Evolutionary conservation across 306 rosid genomes (phyloP), one percentile per base, ranked within the genome.

Genomic region (Sphenostylis stenocarpa): DNA sequence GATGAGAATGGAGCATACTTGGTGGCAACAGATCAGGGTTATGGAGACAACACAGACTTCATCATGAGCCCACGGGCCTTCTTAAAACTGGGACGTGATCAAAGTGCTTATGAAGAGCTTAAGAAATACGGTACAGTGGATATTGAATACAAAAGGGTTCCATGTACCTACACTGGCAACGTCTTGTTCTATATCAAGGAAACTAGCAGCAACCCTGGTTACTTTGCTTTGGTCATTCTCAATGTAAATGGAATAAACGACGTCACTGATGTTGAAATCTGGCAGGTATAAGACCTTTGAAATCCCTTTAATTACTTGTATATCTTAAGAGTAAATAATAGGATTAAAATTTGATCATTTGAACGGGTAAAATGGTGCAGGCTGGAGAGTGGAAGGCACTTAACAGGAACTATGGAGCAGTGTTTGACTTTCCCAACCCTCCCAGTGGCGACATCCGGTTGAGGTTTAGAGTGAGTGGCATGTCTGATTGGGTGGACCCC

Each of bases 401-500:
- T 89, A 85, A 91, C 8, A 87, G 88, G 45, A 80, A 77, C 3
- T 86, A 44, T 21, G 97, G 96, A 17, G 90, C 80, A 49, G 93
- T 92, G 13, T 92, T 87, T 86, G 97, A 92, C 81, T 68, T 57
- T 58, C 41, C 70, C 9, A 90, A 45, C 80, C 90, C 93, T 57
- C 91, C 97, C n/a, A 51, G 52, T 1, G 91, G 90, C 3, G 11
- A 80, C 3, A 14, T 90, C 3, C 44, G 20, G 0, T 5, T 87
- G 79, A 90, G 91, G 88, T 81, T 92, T 78, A 84, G 60, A 62
- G 91, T 83, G 11, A 58, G 66, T 58, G 66, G 66, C 66, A 6
- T 6, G 39, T 14, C 10, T 6, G 56, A 19, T 0, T 88, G 90
- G 90, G 73, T 82, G 36, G 47, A 82, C 33, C 72, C 91, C 7